These are phyloP conservation scores for Ogataea chonburiensis DNA, from an alignment of 805 yeast genomes.

Conservation along the genomic window DNA sequence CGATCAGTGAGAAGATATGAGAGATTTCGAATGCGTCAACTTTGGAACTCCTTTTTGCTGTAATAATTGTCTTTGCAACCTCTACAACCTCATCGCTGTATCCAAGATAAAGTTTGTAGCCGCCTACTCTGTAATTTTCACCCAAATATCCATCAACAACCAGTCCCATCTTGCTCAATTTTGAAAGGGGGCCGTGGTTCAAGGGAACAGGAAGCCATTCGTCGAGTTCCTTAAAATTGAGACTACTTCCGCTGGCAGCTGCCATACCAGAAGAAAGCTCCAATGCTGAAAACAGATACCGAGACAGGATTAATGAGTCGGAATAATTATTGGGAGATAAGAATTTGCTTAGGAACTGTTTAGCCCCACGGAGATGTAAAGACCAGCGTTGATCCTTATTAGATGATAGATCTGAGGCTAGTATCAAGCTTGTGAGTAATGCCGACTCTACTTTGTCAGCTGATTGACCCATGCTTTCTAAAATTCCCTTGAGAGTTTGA, in stretches of 20 bases:
- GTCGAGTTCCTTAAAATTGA: constrained; percentile 44
- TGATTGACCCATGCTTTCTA: constrained; percentile 36
- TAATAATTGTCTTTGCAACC: constrained; percentile 25
- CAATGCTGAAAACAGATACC: constrained; percentile 42
- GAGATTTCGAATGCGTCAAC: constrained; percentile 19
- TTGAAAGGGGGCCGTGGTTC: constrained; percentile 26
- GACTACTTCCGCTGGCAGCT: constrained; percentile 50
- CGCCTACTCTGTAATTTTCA: constrained; percentile 18
- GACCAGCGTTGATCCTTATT: constrained; percentile 56
- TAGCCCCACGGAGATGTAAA: constrained; percentile 63
- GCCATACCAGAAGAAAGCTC: constrained; percentile 57
- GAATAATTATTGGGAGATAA: constrained; percentile 19
- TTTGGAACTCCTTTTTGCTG: constrained; percentile 12
- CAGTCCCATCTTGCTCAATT: constrained; percentile 27
- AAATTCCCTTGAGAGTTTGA: constrained; percentile 50
- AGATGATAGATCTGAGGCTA: constrained; percentile 60
- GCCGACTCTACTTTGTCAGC: constrained; percentile 60
- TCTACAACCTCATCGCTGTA: constrained; percentile 29
- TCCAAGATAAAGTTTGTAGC: constrained; percentile 30
- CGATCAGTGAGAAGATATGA: constrained; percentile 23
- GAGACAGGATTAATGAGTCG: constrained; percentile 23
- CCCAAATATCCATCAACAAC: constrained; percentile 24
- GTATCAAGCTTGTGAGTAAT: constrained; percentile 58
- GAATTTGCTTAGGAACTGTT: constrained; percentile 52
- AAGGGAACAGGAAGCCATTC: constrained; percentile 30